Conservation (phyloP, 2,329 filamentous ascomycete genomes). For the Graphium sp. region DNA sequence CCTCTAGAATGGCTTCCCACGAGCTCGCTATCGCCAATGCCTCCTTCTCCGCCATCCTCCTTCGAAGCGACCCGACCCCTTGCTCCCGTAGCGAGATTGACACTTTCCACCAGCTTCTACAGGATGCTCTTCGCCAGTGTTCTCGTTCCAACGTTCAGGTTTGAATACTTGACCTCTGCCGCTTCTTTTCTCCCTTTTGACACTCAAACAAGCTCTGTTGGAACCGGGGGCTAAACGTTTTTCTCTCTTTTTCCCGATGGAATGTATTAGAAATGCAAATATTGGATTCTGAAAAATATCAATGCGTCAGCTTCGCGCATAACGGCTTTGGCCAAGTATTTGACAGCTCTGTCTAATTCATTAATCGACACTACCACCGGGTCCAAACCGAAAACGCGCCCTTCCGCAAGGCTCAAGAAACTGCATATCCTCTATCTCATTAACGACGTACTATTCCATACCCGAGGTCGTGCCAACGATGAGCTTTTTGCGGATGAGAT, state of each 20-base stretch:
- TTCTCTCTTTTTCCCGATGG: conserved; percentile 1
- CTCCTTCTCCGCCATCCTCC: conserved; percentile 55
- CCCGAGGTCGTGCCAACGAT: conserved; percentile 27
- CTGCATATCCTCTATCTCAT: conserved; percentile 65
- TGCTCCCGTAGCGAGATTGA: conserved; percentile 54
- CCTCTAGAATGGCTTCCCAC: conserved; percentile 41
- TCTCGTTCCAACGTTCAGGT: conserved; percentile 76
- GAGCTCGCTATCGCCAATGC: conserved; percentile 66
- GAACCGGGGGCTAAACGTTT: conserved; percentile 1
- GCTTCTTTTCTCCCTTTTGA: conserved; percentile 7
- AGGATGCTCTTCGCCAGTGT: conserved; percentile 51
- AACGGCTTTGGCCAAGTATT: conserved; percentile 56
- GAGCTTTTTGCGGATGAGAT: conserved; percentile 36
- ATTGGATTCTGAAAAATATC: conserved; percentile 64
- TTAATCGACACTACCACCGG: conserved; percentile 14
- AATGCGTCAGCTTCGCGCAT: conserved; percentile 49
- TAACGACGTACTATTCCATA: conserved; percentile 63
- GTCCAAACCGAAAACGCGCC: neutral
- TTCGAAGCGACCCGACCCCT: conserved; percentile 57
- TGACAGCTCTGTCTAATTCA: conserved; percentile 50
- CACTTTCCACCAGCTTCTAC: conserved; percentile 48
- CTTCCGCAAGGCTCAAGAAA: conserved; percentile 36
- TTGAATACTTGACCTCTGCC: conserved; percentile 26
- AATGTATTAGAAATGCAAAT: conserved; percentile 60
- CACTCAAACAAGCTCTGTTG: neutral